phyloP scores from a whole-genome alignment of 371 early-diverging fungal species.

The Dinochytrium kinnereticum region DNA sequence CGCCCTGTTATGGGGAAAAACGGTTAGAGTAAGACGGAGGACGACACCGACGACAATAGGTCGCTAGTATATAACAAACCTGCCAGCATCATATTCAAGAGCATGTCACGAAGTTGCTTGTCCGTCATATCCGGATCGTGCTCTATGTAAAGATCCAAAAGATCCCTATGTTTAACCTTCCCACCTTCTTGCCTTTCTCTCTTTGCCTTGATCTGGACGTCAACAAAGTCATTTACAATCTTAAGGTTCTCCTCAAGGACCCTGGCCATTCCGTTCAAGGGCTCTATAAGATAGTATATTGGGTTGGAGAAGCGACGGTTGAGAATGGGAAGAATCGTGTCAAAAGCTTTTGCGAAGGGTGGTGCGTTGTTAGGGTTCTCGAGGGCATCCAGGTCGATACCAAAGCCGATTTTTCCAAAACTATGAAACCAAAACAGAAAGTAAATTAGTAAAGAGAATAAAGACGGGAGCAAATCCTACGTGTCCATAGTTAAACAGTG shows the following conservation, averaged over 20 bases:
- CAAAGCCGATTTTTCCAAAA: conserved; percentile 60
- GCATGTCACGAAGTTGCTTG: conserved; percentile 64
- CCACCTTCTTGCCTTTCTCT: conserved; percentile 7
- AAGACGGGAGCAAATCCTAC: background rate
- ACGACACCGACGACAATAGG: background rate
- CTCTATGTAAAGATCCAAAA: conserved; percentile 68
- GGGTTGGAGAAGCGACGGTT: conserved; percentile 26
- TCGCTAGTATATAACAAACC: conserved; percentile 3
- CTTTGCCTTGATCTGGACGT: background rate
- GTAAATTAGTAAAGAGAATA: background rate
- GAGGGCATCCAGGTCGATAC: conserved; percentile 4
- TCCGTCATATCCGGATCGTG: conserved; percentile 61
- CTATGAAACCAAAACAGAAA: too few species aligned
- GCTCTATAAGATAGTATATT: conserved; percentile 16
- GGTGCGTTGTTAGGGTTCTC: conserved; percentile 20
- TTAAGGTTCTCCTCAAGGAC: conserved; percentile 1
- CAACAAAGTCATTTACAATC: conserved; percentile 19
- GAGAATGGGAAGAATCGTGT: conserved; percentile 43
- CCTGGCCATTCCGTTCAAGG: background rate
- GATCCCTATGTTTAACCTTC: conserved; percentile 42
- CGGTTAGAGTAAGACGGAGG: background rate
- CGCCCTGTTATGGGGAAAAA: conserved; percentile 23
- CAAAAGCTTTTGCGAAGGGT: conserved; percentile 61
- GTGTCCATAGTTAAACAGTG: conserved; percentile 16
- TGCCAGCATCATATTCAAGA: conserved; percentile 54